phyloP scores from a whole-genome alignment of 2,329 filamentous ascomycete genomes.

The Fusarium coicis region DNA sequence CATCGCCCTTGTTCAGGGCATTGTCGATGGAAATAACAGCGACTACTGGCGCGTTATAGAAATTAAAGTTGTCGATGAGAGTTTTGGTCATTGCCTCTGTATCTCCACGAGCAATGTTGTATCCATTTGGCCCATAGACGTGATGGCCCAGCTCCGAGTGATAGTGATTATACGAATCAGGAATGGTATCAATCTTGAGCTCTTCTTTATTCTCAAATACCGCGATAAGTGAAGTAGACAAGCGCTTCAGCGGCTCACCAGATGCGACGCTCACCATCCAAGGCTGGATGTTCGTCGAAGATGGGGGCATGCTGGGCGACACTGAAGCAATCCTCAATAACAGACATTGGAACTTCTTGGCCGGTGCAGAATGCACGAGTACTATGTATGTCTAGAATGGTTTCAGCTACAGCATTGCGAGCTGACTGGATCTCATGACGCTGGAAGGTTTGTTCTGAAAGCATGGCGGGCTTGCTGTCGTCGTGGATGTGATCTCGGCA shows the following conservation, averaged over 20 bases:
- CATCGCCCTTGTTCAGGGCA: background rate
- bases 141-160: constrained; percentile 27
- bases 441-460: background rate
- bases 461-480: background rate
- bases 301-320: constrained; percentile 22
- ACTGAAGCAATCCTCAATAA: constrained; percentile 10
- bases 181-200: background rate
- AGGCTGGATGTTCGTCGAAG: constrained; percentile 20
- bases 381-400: constrained; percentile 2
- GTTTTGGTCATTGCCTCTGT: constrained; percentile 7
- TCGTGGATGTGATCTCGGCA: background rate
- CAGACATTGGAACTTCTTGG: background rate
- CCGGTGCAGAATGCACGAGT: constrained; percentile 16
- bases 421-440: background rate
- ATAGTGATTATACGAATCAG: constrained; percentile 15
- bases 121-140: constrained; percentile 24
- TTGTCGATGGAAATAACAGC: constrained; percentile 24
- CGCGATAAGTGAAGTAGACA: background rate
- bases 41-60: constrained; percentile 29
- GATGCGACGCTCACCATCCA: constrained; percentile 14
- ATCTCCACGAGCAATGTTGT: constrained; percentile 23
- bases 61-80: constrained; percentile 25
- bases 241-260: background rate
- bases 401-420: background rate
- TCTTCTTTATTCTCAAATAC: background rate